Evolutionary conservation across 2,329 filamentous ascomycete species (phyloP).

Genomic region (Alternaria sp.): DNA sequence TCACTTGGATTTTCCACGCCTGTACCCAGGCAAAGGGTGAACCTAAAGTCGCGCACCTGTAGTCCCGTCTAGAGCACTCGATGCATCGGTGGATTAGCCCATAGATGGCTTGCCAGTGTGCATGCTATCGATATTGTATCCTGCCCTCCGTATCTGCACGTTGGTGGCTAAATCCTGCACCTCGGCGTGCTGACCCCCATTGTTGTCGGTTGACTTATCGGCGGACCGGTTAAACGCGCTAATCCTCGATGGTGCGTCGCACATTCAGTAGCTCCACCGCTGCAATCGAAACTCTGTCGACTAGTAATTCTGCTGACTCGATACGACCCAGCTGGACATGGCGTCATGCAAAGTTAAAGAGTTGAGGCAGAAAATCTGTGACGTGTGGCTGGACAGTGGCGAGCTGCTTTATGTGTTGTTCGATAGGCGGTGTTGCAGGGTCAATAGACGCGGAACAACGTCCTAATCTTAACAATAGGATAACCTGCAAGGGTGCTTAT

Average conservation of each 20-base stretch:
- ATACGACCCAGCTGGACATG: slow-evolving; percentile 4
- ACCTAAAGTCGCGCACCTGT: background rate
- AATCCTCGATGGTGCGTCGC: slow-evolving; percentile 16
- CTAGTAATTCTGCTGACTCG: slow-evolving; percentile 9
- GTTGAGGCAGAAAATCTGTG: slow-evolving; percentile 10
- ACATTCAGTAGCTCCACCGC: slow-evolving; percentile 3
- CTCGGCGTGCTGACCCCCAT: slow-evolving; percentile 10
- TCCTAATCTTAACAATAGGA: slow-evolving; percentile 15
- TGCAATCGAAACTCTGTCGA: slow-evolving; percentile 10
- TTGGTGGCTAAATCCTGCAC: slow-evolving; percentile 16
- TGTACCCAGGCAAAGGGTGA: background rate
- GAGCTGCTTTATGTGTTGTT: slow-evolving; percentile 18
- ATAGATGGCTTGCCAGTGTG: background rate
- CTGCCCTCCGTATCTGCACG: slow-evolving; percentile 15
- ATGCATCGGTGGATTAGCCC: slow-evolving; percentile 2
- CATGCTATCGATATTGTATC: slow-evolving; percentile 13
- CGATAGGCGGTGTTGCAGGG: slow-evolving; percentile 1
- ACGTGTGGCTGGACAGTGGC: slow-evolving; percentile 19
- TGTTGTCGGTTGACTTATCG: slow-evolving; percentile 13
- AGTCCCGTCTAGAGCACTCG: background rate
- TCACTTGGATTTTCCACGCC: background rate
- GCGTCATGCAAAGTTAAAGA: slow-evolving; percentile 11
- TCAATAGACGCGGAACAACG: slow-evolving; percentile 2
- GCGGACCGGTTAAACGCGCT: slow-evolving; percentile 9
- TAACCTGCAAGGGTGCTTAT: slow-evolving; percentile 15